These are phyloP conservation scores for Pseudotsuga menziesii DNA, from an alignment of 75 land plant genomes.

Conservation along the genomic window DNA sequence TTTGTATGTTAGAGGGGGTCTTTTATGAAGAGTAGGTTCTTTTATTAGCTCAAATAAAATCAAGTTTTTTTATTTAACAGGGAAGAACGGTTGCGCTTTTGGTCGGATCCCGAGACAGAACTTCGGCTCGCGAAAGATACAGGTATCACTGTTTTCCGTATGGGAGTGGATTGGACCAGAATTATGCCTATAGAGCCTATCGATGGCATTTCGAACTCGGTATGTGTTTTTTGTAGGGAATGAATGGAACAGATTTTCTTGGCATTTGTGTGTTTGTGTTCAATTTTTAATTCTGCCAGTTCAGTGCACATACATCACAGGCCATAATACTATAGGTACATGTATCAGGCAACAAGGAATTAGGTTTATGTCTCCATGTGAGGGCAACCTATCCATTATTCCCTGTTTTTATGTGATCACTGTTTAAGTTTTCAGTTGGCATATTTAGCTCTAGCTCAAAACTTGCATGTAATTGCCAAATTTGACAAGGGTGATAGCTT, in stretches of 20 bases:
- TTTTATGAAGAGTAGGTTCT: too few relatives aligned
- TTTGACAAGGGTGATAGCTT: neutral
- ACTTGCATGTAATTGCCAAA: neutral
- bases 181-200: conserved; percentile 85
- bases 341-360: neutral
- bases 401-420: neutral
- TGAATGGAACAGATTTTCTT: neutral
- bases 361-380: neutral
- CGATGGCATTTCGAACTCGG: conserved; percentile 49
- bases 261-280: conserved; percentile 3
- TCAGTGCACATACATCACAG: neutral
- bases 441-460: neutral
- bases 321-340: too few relatives aligned
- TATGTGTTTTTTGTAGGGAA: conserved; percentile 17
- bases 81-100: conserved; percentile 86
- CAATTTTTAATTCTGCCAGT: neutral
- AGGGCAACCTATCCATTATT: neutral
- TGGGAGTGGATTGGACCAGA: conserved; percentile 98
- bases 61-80: conserved; percentile 28
- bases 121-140: conserved; percentile 80
- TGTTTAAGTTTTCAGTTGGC: neutral
- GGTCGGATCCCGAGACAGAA: conserved; percentile 98
- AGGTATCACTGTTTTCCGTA: conserved; percentile 75
- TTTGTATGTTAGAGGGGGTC: too few relatives aligned
- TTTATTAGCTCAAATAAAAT: too few relatives aligned